Percentiles rank a stretch among this genome's conserved stretches.
Evolutionary conservation across 2,329 filamentous ascomycete species (phyloP).

Genomic region (Fusarium sp.): DNA sequence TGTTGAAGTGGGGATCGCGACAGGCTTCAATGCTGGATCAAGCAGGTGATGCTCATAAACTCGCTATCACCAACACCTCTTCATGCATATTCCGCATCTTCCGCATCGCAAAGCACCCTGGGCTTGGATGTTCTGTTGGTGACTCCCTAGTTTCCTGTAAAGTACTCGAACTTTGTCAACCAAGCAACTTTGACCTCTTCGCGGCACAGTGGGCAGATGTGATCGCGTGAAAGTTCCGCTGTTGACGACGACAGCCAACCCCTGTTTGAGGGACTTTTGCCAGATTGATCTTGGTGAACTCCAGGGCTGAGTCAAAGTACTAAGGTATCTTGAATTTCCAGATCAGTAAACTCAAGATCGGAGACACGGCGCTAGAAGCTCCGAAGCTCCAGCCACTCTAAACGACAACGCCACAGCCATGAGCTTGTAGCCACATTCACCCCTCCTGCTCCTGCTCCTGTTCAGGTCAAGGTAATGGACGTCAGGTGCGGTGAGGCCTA

Average conservation of each 20-base stretch:
- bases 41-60: constrained; percentile 37
- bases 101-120: constrained; percentile 20
- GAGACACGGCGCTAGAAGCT: constrained; percentile 5
- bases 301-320: constrained; percentile 6
- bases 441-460: constrained; percentile 18
- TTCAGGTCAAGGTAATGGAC: background rate
- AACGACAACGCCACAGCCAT: background rate
- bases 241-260: constrained; percentile 7
- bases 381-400: constrained; percentile 10
- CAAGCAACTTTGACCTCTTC: constrained; percentile 20
- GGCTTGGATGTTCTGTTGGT: constrained; percentile 7
- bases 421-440: constrained; percentile 20
- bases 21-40: constrained; percentile 32
- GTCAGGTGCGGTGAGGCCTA: constrained; percentile 25
- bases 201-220: constrained; percentile 33
- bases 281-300: constrained; percentile 13
- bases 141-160: constrained; percentile 5
- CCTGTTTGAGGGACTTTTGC: constrained; percentile 41
- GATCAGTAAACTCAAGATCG: constrained; percentile 12
- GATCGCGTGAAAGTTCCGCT: constrained; percentile 28
- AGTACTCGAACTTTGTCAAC: constrained; percentile 30
- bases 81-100: constrained; percentile 31
- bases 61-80: constrained; percentile 42
- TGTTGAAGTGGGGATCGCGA: constrained; percentile 25
- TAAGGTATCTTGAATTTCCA: constrained; percentile 16